Conservation (phyloP, 75 land plant genomes). For the Chamaecyparis obtusa region DNA sequence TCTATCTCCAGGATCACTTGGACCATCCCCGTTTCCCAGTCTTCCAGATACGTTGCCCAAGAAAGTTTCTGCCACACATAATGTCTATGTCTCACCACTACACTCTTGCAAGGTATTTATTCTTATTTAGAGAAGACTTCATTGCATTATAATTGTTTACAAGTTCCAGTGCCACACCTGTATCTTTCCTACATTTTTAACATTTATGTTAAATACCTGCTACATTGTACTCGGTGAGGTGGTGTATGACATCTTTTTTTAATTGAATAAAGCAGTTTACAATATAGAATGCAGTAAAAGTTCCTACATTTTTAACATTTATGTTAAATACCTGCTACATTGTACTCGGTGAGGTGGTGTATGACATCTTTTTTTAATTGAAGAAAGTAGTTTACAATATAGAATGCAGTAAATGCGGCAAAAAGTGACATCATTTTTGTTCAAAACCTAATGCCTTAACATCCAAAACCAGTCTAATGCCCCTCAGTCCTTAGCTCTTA, state of each 20-base stretch:
- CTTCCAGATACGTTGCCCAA: constrained; percentile 97
- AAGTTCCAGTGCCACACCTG: neutral
- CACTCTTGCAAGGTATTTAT: constrained; percentile 73
- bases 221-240: neutral
- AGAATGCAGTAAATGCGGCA: too few relatives aligned
- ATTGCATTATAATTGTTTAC: neutral
- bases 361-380: neutral
- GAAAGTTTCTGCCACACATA: constrained; percentile 89
- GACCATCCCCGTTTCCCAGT: constrained; percentile 63
- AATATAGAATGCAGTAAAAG: too few relatives aligned
- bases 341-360: neutral
- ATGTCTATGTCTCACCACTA: constrained; percentile 96
- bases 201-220: neutral
- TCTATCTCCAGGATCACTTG: constrained; percentile 67
- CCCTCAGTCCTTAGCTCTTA: too few relatives aligned
- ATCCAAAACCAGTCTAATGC: constrained; percentile 6
- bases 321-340: neutral
- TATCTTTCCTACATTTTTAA: neutral
- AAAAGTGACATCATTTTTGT: too few relatives aligned
- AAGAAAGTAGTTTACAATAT: too few relatives aligned
- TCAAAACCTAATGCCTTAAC: neutral
- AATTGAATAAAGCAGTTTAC: too few relatives aligned
- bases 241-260: neutral
- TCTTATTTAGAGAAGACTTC: neutral
- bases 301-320: neutral